These are phyloP conservation scores for Theileria orientalis DNA, from an alignment of 169 alveolate species.

Conservation along the genomic window DNA sequence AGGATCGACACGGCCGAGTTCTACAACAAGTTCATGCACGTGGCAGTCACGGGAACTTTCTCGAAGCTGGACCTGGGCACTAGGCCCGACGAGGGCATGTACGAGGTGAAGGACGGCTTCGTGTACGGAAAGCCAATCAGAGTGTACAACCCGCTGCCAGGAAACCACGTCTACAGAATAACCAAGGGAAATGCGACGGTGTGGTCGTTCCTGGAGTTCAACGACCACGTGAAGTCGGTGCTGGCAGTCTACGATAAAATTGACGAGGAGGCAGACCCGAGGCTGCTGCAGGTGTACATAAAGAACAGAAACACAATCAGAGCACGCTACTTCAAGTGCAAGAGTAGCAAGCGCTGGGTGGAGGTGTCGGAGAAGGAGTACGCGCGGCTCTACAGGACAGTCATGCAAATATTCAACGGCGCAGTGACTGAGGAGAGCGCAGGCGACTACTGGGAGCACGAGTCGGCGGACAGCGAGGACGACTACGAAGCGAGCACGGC, in stretches of 20 bases:
- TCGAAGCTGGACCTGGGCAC: background rate
- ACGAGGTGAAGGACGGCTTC: constrained; percentile 10
- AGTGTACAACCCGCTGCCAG: constrained; percentile 7
- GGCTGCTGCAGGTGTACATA: constrained; percentile 3
- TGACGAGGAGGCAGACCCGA: background rate
- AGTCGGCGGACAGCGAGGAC: background rate
- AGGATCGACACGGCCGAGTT: background rate
- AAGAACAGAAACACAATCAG: background rate
- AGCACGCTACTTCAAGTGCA: background rate
- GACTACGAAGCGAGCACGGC: background rate
- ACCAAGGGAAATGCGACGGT: background rate
- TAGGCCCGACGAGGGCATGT: background rate
- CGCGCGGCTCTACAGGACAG: background rate
- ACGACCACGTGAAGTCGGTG: constrained; percentile 4
- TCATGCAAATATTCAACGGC: background rate
- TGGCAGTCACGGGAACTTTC: background rate
- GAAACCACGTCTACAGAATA: background rate
- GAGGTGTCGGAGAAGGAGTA: constrained; percentile 3
- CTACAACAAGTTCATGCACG: constrained; percentile 6
- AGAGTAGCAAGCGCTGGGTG: background rate
- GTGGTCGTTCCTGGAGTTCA: background rate
- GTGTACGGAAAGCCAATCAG: constrained; percentile 2
- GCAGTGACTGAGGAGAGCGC: too few relatives aligned
- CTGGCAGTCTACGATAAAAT: background rate
- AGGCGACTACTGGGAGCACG: background rate